Evolutionary conservation across 2,329 filamentous ascomycete genomes (phyloP).

Genomic region (Calonectria hongkongensis): DNA sequence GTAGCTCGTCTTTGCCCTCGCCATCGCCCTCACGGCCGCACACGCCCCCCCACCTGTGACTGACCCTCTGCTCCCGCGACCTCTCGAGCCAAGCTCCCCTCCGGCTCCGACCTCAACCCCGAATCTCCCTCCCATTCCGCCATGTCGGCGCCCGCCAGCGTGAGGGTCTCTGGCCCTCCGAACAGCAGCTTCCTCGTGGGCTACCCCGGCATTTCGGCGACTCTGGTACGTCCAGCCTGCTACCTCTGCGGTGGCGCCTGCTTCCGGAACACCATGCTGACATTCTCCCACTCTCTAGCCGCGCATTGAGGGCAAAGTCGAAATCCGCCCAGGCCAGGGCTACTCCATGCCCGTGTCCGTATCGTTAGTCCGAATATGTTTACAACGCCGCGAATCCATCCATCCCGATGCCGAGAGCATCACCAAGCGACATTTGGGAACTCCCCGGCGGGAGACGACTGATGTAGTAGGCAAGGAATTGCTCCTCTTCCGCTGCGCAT

Average conservation of each 20-base stretch:
- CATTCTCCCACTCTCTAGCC: slow-evolving; percentile 73
- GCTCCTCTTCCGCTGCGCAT: slow-evolving; percentile 89
- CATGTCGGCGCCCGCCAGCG: slow-evolving; percentile 66
- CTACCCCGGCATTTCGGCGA: slow-evolving; percentile 98
- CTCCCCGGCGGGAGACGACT: slow-evolving; percentile 90
- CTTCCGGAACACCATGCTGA: slow-evolving; percentile 45
- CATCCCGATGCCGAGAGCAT: slow-evolving; percentile 96
- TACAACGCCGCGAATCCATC: slow-evolving; percentile 96
- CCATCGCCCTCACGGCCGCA: slow-evolving; percentile 46
- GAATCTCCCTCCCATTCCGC: slow-evolving; percentile 39
- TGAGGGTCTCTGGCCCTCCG: slow-evolving; percentile 96
- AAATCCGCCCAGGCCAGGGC: slow-evolving; percentile 91
- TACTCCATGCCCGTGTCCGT: slow-evolving; percentile 92
- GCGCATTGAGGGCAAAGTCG: slow-evolving; percentile 97
- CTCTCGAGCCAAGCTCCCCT: slow-evolving; percentile 35
- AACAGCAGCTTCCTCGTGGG: slow-evolving; percentile 98
- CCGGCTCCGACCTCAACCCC: slow-evolving; percentile 27
- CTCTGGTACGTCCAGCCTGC: slow-evolving; percentile 80
- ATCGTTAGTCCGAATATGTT: slow-evolving; percentile 94
- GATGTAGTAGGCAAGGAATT: slow-evolving; percentile 98
- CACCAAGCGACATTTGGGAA: slow-evolving; percentile 92
- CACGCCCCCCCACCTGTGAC: slow-evolving; percentile 44
- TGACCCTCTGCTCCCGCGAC: slow-evolving; percentile 38
- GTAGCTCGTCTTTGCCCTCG: slow-evolving; percentile 35
- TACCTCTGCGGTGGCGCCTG: slow-evolving; percentile 33